Conservation (phyloP, 1,284 basidiomycete genomes). For the Fomes fomentarius region DNA sequence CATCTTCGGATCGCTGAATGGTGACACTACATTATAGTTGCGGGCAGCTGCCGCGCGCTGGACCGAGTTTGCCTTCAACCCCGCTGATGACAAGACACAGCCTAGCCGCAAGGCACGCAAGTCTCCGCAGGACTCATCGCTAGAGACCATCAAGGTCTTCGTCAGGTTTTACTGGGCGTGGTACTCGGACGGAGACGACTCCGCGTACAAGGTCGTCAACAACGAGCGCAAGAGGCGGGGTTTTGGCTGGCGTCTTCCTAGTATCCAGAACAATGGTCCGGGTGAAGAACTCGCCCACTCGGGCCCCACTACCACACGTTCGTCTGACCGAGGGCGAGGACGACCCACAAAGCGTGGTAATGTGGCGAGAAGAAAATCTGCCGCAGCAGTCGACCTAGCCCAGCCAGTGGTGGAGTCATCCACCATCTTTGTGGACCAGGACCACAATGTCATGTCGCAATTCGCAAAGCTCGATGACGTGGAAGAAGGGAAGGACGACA, state of each 20-base stretch:
- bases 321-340: too few species aligned
- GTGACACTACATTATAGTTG: constrained; percentile 2
- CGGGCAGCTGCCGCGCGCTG: constrained; percentile 25
- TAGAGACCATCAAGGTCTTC: constrained; percentile 22
- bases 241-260: constrained; percentile 5
- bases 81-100: constrained; percentile 1
- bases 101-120: too few species aligned
- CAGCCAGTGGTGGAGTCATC: too few species aligned
- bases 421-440: too few species aligned
- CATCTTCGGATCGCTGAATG: neutral
- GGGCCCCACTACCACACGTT: too few species aligned
- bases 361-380: too few species aligned
- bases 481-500: constrained; percentile 7
- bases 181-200: neutral
- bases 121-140: too few species aligned
- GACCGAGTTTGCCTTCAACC: constrained; percentile 25
- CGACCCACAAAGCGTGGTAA: too few species aligned
- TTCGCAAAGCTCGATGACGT: neutral
- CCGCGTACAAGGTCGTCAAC: constrained; percentile 10
- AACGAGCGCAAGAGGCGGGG: constrained; percentile 10
- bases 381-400: too few species aligned
- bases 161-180: constrained; percentile 33
- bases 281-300: too few species aligned
- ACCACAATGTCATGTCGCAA: too few species aligned
- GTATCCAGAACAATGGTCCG: too few species aligned